phyloP scores from a whole-genome alignment of 2,329 filamentous ascomycete genomes.

The Cladosporium sp. region DNA sequence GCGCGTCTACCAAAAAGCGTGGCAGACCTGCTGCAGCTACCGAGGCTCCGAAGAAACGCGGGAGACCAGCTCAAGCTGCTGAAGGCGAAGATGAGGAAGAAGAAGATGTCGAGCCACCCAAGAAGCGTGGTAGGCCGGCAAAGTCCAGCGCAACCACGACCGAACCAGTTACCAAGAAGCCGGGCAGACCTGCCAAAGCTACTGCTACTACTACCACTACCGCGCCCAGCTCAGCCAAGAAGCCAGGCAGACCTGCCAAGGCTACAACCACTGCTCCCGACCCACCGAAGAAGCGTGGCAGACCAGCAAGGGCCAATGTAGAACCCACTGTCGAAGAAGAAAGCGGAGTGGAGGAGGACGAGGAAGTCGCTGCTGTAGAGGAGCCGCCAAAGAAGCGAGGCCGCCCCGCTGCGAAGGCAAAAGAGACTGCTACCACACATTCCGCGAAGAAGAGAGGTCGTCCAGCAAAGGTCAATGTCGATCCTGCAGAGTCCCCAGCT shows the following conservation, averaged over 20 bases:
- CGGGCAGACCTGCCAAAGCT: slow-evolving; percentile 23
- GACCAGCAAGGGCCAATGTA: slow-evolving; percentile 12
- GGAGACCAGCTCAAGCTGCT: slow-evolving; percentile 13
- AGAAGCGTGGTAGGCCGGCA: slow-evolving; percentile 18
- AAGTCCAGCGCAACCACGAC: neutral
- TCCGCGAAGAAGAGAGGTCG: slow-evolving; percentile 26
- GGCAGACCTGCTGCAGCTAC: slow-evolving; percentile 14
- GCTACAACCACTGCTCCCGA: slow-evolving; percentile 1
- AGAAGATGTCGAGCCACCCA: slow-evolving; percentile 4
- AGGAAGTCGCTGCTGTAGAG: slow-evolving; percentile 13
- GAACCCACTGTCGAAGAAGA: neutral
- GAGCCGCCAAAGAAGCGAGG: slow-evolving; percentile 25
- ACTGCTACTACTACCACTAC: slow-evolving; percentile 10
- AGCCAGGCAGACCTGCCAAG: slow-evolving; percentile 27
- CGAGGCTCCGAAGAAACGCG: slow-evolving; percentile 17
- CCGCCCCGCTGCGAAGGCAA: slow-evolving; percentile 16
- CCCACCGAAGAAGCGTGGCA: slow-evolving; percentile 16
- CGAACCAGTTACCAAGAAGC: slow-evolving; percentile 24
- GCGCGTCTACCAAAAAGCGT: slow-evolving; percentile 15
- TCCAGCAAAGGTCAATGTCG: slow-evolving; percentile 14
- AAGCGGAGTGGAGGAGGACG: neutral
- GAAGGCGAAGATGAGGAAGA: neutral
- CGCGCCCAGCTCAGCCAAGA: slow-evolving; percentile 24
- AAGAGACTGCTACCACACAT: slow-evolving; percentile 11
- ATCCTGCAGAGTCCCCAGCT: slow-evolving; percentile 6